Base-by-base conservation (phyloP, 1,284 basidiomycete species). In the Moesziomyces parantarcticus region DNA sequence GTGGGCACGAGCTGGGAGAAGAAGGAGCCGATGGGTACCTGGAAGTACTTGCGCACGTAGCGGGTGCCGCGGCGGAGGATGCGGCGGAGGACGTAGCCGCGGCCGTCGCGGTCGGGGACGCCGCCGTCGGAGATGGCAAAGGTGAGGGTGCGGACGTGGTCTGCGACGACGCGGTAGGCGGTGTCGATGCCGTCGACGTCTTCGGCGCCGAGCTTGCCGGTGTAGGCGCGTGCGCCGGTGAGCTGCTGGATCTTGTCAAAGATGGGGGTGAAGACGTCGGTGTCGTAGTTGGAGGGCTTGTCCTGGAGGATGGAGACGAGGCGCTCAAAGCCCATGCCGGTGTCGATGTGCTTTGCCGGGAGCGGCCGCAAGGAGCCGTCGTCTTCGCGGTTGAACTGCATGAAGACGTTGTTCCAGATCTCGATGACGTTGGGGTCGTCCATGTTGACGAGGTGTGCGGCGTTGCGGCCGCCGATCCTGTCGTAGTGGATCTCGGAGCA, bases 391-490 rank as follows among this genome's bases (percentile, higher is more conserved):
- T 99, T 99, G 87, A 92, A 99, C 81, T 97, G 94, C 82, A 99
- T 98, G 85, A 98, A 99, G 60, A 99, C 96, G 85, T 97, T 97
- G 87, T 99, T 99, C 96, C 96, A 99, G 79, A 99, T 95, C 85
- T 99, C 97, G 65, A 99, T 88, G 6, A 99, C 96, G 77, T 95
- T 90, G 5, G 96, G 93, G 83, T 99, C 94, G 84, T 98, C 94
- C 80, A 91, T 88, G 85, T 98, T 97, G 80, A 99, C 95, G 53
- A 97, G 90, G 79, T 91, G 87, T 6, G 94, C 89, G 45, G 94
- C 96, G 81, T 98, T 93, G 53, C 96, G 89, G 39, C 91, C 92
- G 45, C 96, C 96, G 78, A 99, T 94, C 46, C 95, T 90, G 85
- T 99, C 96, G 82, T 90, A 97, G 86, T 99, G 96, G 75, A 99